Base-by-base conservation (phyloP, 2,329 filamentous ascomycete species). In the Didymella glomerata region DNA sequence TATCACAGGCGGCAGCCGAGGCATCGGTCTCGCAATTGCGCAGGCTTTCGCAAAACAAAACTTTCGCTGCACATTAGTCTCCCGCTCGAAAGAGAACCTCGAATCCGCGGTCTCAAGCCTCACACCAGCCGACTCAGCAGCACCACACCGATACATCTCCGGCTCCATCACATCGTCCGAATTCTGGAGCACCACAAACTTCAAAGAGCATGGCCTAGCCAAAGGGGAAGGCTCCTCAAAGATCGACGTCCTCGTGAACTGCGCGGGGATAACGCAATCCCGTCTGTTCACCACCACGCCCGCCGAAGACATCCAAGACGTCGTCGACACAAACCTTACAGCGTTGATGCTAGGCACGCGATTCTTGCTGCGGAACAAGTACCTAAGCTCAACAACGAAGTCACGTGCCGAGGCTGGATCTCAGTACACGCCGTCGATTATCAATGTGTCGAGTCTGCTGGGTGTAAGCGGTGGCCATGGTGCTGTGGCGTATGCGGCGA, bases 391-490 rank as follows among this genome's bases (percentile, higher is more conserved):
- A 9, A 59, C 56, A 0, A 34, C 38, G n/a, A 59, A 27, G 18
- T 44, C 49, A n/a, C 44, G 56, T n/a, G 42, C 27, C 11, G 75
- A 66, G 4, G 48, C 24, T 7, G 48, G 30, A 68, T 48, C 84
- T 83, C 64, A 70, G 70, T 54, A 58, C 63, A 64, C 48, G 22
- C 69, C 69, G 1, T 65, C 91, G 70, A 93, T 96, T 61, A 88
- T 96, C 75, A 96, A 96, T 71, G 80, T 97, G 22, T 88, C 90
- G 0, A 94, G 90, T 47, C 79, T 96, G 28, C 83, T 96, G 45
- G 92, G 88, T 0, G 72, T 83, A 1, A 88, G 88, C 57, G 89
- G 88, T 0, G 90, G 89, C 0, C 81, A 81, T 2, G 93, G 93
- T 7, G 88, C 89, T 13, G 85, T 89, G 4, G 85, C 88, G 0